Base-by-base conservation (phyloP, 345 rosid genomes). In the Eucalyptus cloeziana region DNA sequence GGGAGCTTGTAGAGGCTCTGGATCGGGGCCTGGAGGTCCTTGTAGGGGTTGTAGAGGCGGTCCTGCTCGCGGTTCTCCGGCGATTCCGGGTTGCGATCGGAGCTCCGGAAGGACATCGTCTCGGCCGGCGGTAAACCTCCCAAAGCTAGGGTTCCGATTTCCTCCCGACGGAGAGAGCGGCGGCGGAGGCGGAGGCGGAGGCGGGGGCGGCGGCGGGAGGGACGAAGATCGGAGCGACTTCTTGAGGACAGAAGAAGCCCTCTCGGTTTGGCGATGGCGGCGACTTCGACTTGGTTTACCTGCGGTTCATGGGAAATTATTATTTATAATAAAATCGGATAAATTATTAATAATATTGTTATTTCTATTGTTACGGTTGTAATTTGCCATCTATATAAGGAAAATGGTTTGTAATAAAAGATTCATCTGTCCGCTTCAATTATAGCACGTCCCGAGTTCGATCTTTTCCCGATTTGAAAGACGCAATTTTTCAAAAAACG, bases 11-110 rank as follows among this genome's bases (percentile, higher is more conserved):
- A 96, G 67, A 94, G 94, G 88, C 91, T 91, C n/a, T 93, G 93
- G 85, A 90, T 83, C 4, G 98, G 99, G n/a, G 89, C 87, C 91
- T 95, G 94, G 1, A 95, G 94, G 85, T 94, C 95, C 76, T 93
- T 94, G 94, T 98, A 96, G 0, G 99, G 99, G 89, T 96, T 96
- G 96, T 98, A 98, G 86, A 96, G 95, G 5, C 98, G 98, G 45
- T 91, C 88, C 13, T 21, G 52, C 44, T 76, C 47, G 83, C 25
- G 90, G 45, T 86, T 87, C 87, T 90, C 50, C 90, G 90, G 87
- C 27, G 89, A 45, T 31, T 95, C 94, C n/a, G 90, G 90, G 24
- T 91, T 94, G 19, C 86, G 92, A 80, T 94, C 94, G 87, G 96
- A 94, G 56, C 92, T 67, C 86, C 86, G 64, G 52, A 45, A 83